Evolutionary conservation across 2,329 filamentous ascomycete genomes (phyloP), one percentile per base, ranked within the genome.

Genomic region (Aspergillus neotritici): DNA sequence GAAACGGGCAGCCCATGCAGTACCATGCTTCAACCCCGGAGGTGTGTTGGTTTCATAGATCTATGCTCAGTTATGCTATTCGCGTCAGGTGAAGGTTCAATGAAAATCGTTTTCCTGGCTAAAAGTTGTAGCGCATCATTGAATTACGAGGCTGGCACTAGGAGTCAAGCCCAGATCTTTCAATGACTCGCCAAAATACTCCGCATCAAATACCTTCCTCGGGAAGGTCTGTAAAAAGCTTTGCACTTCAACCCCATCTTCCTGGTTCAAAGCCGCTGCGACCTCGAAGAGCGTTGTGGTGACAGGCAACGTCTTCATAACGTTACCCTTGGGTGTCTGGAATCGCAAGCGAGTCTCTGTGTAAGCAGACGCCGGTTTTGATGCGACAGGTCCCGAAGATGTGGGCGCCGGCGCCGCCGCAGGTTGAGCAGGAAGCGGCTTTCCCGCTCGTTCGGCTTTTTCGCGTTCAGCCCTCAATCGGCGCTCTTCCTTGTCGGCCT

Each of bases 281-380:
- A 98, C 83, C 69, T 98, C 91, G 57, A 95, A 95, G 9, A 98
- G 71, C 0, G 93, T 97, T 3, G 89, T 94, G 46, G 94, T 87
- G 5, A 87, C 89, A 0, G 88, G 83, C 51, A 94, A 82, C 0
- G 86, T 91, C 77, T 95, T 97, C 70, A 84, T 82, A 41, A 96
- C 72, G 48, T 86, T 90, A 11, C 88, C 87, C 13, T 71, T 73
- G 1, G 80, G 64, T 0, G 85, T 90, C 67, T 95, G 89, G 32
- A 98, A 71, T 47, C 90, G 78, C 49, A 98, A 69, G 21, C 93
- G 79, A 10, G 89, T 82, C 63, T 95, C 88, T 14, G 77, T 87
- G 63, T 93, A 87, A 41, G 83, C 80, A 4, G 80, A 78, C 39
- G 83, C 79, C 6, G 83, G 77, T 56, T 85, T 86, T 31, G 76